Evolutionary conservation across 208 protist genomes (phyloP).

Genomic region (Trypanosoma melophagium): DNA sequence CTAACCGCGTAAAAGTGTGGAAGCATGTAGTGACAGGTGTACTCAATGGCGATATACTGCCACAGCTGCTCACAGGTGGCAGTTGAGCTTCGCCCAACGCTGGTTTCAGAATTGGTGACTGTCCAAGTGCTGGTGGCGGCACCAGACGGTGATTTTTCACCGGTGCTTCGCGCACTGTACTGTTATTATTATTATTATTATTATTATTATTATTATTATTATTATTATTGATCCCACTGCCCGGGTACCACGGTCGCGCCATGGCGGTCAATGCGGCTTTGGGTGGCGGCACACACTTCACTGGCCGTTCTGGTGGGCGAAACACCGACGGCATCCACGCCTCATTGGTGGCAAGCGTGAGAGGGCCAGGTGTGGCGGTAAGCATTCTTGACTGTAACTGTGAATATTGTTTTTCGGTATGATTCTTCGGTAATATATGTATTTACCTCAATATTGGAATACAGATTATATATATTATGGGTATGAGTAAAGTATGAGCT

Average conservation of each 20-base stretch:
- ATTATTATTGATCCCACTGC: neutral
- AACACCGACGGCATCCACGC: conserved; percentile 63
- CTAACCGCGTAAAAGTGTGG: conserved; percentile 63
- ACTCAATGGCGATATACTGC: conserved; percentile 56
- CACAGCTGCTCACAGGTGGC: conserved; percentile 29
- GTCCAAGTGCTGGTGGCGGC: conserved; percentile 60
- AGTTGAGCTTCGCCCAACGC: conserved; percentile 22
- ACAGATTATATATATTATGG: neutral
- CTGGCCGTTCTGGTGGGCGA: conserved; percentile 50
- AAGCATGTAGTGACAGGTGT: conserved; percentile 52
- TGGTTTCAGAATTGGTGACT: conserved; percentile 32
- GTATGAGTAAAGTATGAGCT: neutral
- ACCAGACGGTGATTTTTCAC: conserved; percentile 34
- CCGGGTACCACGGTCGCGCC: conserved; percentile 56
- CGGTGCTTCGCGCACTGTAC: conserved; percentile 18
- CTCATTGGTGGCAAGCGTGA: conserved; percentile 61
- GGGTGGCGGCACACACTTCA: conserved; percentile 35
- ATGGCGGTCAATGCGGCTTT: conserved; percentile 55
- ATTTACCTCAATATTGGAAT: neutral
- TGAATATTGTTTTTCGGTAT: conserved; percentile 8
- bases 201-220: neutral
- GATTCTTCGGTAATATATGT: conserved; percentile 8
- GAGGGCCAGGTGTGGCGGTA: conserved; percentile 28
- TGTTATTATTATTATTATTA: conserved; percentile 8
- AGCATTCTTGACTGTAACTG: conserved; percentile 27